Conservation (phyloP, 177 flowering plant genomes). For the Tripterygium wilfordii region DNA sequence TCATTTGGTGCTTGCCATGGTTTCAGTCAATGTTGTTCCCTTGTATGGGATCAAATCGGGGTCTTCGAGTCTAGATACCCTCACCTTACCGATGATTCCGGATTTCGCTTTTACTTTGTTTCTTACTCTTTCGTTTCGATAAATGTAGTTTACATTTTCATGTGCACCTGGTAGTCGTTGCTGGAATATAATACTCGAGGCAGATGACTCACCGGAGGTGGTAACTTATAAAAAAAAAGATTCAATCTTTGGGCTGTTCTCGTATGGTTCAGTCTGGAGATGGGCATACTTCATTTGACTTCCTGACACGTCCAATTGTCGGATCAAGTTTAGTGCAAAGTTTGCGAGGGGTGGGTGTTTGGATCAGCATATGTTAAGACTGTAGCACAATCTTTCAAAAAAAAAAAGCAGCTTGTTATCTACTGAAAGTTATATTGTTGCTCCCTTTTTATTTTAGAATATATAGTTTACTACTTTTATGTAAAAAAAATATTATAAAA, state of each 20-base stretch:
- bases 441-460: too few relatives aligned
- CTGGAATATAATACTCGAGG: slow-evolving; percentile 14
- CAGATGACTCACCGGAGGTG: slow-evolving; percentile 54
- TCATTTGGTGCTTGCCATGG: slow-evolving; percentile 4
- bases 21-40: slow-evolving; percentile 5
- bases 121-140: slow-evolving; percentile 4
- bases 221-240: slow-evolving; percentile 19
- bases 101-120: slow-evolving; percentile 2
- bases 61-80: slow-evolving; percentile 6
- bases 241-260: slow-evolving; percentile 1
- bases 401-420: too few relatives aligned
- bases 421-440: too few relatives aligned
- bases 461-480: too few relatives aligned
- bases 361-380: slow-evolving; percentile 7
- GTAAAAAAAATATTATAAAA: too few relatives aligned
- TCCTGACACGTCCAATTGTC: not conserved
- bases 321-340: too few relatives aligned
- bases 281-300: slow-evolving; percentile 2
- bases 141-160: slow-evolving; percentile 8
- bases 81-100: not conserved
- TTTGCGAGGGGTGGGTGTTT: slow-evolving; percentile 10
- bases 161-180: slow-evolving; percentile 46
- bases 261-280: slow-evolving; percentile 5
- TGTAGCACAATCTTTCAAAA: too few relatives aligned
- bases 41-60: slow-evolving; percentile 8